Base-by-base conservation (phyloP, 257 asterid genomes). In the Solanum appendiculatum region DNA sequence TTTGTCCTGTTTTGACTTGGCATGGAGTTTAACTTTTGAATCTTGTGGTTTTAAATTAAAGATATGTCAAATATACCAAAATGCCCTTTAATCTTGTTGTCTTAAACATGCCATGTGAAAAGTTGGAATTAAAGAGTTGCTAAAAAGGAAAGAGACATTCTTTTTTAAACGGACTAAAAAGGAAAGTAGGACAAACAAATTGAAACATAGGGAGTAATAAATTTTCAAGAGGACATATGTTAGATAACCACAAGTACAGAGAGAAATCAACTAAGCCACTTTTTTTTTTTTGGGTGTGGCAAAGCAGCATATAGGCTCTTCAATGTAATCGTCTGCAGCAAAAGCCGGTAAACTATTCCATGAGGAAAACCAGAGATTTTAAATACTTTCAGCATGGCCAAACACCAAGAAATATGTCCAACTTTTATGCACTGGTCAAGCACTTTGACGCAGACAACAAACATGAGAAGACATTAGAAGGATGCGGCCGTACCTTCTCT, bases 401-500 rank as follows among this genome's bases (percentile, higher is more conserved):
- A 14, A 78, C 63, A 44, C 25, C 63, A 78, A 44, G 64, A 42
- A 77, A 77, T 56, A 77, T 25, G 37, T 25, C 60, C 84, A 77
- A 42, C 60, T n/a, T 33, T 44, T 14, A 25, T 44, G 84, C n/a
- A 44, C 84, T 1, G 18, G 15, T 80, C 40, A 80, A 27, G 84
- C 64, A 46, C 27, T 78, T 78, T 9, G 84, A 80, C 21, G 25
- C 66, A 80, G 9, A 44, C 66, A 15, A 78, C 27, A 78, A 44
- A 14, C 29, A 29, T 80, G 85, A 46, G 85, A 36, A 80, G 29
- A 80, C 66, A 80, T 48, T 80, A 80, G 66, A 29, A 80, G 85
- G 64, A 46, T 29, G 6, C 2, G 42, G 29, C 29, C 31, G 42
- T 89, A 97, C 99, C 98, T 96, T 96, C 99, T 89, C 99, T 93